These are phyloP conservation scores for Penicillium herquei DNA, from an alignment of 495 filamentous ascomycete species.

Conservation along the genomic window DNA sequence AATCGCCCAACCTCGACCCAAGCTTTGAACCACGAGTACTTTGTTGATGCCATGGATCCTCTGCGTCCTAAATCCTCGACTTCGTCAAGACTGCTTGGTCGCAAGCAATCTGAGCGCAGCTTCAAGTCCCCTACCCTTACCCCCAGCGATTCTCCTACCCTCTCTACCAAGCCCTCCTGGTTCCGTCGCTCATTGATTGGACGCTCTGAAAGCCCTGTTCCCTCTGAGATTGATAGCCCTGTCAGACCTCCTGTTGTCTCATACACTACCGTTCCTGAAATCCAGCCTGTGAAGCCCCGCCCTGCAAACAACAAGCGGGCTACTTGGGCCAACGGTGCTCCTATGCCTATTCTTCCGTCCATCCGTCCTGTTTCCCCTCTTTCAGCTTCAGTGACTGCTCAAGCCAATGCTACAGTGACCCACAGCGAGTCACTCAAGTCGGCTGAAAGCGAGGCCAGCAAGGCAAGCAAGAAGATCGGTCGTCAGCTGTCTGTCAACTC, in stretches of 20 bases:
- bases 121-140: slow-evolving; percentile 61
- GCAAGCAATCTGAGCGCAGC: slow-evolving; percentile 82
- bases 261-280: slow-evolving; percentile 51
- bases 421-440: slow-evolving; percentile 26
- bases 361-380: slow-evolving; percentile 93
- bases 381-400: slow-evolving; percentile 87
- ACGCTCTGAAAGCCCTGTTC: slow-evolving; percentile 57
- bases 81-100: slow-evolving; percentile 69
- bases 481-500: slow-evolving; percentile 95
- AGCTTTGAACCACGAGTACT: slow-evolving; percentile 91
- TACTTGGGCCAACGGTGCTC: slow-evolving; percentile 88
- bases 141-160: slow-evolving; percentile 61
- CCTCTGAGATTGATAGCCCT: slow-evolving; percentile 36
- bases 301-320: slow-evolving; percentile 69
- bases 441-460: slow-evolving; percentile 44
- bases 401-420: slow-evolving; percentile 57
- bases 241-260: slow-evolving; percentile 49
- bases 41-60: slow-evolving; percentile 92
- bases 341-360: slow-evolving; percentile 96
- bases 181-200: slow-evolving; percentile 90
- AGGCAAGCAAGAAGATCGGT: slow-evolving; percentile 86
- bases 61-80: slow-evolving; percentile 87
- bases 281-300: slow-evolving; percentile 53
- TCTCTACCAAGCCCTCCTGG: slow-evolving; percentile 87
- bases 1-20: slow-evolving; percentile 90